These are phyloP conservation scores for Rhynchospora tenuis DNA, from an alignment of 176 grass and related monocot species.

Conservation along the genomic window DNA sequence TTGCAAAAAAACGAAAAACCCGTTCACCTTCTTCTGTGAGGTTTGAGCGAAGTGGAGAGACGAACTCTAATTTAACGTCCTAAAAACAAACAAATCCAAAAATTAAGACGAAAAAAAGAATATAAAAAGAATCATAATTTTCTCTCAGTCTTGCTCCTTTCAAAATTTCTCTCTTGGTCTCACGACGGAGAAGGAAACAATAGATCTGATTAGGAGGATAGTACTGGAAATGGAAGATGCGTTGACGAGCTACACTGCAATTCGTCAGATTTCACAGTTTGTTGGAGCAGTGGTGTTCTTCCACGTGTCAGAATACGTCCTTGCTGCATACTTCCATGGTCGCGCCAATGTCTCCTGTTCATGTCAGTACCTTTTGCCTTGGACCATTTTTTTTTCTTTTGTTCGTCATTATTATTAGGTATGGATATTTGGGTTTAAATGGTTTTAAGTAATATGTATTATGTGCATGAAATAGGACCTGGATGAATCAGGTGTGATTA, in stretches of 20 bases:
- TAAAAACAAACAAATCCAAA: not conserved
- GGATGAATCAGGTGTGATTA: not conserved
- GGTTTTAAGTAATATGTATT: not conserved
- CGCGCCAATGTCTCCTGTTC: slow-evolving; percentile 50
- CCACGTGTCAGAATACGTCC: slow-evolving; percentile 77
- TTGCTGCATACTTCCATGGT: slow-evolving; percentile 60
- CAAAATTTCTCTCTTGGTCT: not conserved
- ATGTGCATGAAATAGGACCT: not conserved
- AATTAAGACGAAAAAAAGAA: not conserved
- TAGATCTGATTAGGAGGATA: not conserved
- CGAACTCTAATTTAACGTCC: not conserved
- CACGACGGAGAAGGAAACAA: not conserved
- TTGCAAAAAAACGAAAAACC: not conserved
- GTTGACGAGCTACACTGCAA: slow-evolving; percentile 10
- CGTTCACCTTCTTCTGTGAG: not conserved
- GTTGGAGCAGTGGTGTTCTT: slow-evolving; percentile 51
- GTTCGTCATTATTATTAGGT: too few relatives aligned
- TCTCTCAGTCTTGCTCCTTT: not conserved
- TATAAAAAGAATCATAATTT: not conserved
- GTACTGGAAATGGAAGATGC: slow-evolving; percentile 8
- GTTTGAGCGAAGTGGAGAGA: not conserved
- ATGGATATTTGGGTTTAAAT: not conserved
- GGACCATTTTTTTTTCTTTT: not conserved
- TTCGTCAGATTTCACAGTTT: slow-evolving; percentile 55
- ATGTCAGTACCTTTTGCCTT: slow-evolving; percentile 30